These are phyloP conservation scores for Coemansia asiatica DNA, from an alignment of 192 early-diverging fungal genomes.

Conservation along the genomic window DNA sequence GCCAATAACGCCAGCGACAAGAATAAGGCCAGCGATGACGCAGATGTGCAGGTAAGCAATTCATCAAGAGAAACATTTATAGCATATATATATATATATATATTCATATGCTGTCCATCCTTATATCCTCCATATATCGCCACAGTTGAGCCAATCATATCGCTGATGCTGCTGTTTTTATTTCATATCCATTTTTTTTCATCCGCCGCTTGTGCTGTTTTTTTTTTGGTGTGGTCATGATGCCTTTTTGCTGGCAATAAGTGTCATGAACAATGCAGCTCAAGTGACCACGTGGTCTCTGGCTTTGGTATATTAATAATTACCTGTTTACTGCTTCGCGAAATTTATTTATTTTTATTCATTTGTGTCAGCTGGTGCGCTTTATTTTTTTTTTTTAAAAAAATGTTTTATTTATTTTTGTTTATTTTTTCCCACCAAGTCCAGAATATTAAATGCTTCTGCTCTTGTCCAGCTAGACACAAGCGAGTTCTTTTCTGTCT, in stretches of 20 bases:
- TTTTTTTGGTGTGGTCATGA: slow-evolving; percentile 4
- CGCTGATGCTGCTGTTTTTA: background rate
- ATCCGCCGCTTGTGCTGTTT: background rate
- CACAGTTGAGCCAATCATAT: too few species aligned
- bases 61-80: background rate
- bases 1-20: too few species aligned
- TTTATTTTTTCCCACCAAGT: slow-evolving; percentile 14
- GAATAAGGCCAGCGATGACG: background rate
- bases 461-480: too few species aligned
- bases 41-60: slow-evolving; percentile 29
- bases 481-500: too few species aligned
- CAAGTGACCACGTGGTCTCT: background rate
- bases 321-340: slow-evolving; percentile 6
- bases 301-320: slow-evolving; percentile 7
- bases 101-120: background rate
- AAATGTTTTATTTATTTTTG: background rate
- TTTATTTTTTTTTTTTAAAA: slow-evolving; percentile 1
- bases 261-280: slow-evolving; percentile 7
- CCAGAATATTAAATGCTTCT: too few species aligned
- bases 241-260: background rate
- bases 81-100: background rate
- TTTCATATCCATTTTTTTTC: background rate
- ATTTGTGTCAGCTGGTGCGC: background rate
- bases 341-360: background rate
- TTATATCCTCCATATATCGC: too few species aligned